A percentile compares a stretch with the other conserved stretches of the same genome.
Evolutionary conservation across 768 basidiomycete genomes (phyloP).

Genomic region (Flagelloscypha sp.): DNA sequence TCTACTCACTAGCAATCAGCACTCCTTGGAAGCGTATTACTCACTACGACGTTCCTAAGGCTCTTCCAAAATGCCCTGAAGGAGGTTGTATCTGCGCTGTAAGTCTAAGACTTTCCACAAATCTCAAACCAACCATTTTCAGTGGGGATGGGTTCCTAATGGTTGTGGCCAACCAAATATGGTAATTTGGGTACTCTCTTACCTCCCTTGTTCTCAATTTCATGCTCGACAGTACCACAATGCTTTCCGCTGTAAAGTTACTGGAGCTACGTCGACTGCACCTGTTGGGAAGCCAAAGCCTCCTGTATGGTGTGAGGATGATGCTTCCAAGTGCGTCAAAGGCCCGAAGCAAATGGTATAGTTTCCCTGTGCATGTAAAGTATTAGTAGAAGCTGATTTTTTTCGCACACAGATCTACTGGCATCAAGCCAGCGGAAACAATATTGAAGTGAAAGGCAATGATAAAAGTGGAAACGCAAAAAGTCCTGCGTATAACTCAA

Average conservation of each 20-base stretch:
- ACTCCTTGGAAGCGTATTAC: slow-evolving; percentile 46
- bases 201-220: too few species aligned
- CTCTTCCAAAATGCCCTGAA: slow-evolving; percentile 39
- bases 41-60: slow-evolving; percentile 38
- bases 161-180: slow-evolving; percentile 50
- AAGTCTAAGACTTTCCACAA: too few species aligned
- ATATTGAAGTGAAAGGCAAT: slow-evolving; percentile 33
- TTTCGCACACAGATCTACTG: too few species aligned
- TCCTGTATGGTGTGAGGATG: slow-evolving; percentile 45
- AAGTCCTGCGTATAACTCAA: slow-evolving; percentile 42
- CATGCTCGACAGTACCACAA: too few species aligned
- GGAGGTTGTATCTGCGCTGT: slow-evolving; percentile 48
- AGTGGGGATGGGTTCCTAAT: slow-evolving; percentile 45
- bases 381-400: too few species aligned
- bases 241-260: slow-evolving; percentile 42
- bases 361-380: too few species aligned
- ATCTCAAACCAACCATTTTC: too few species aligned
- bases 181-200: too few species aligned
- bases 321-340: slow-evolving; percentile 31
- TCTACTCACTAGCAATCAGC: slow-evolving; percentile 17
- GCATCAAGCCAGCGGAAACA: slow-evolving; percentile 42
- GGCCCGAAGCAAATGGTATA: slow-evolving; percentile 53
- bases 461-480: slow-evolving; percentile 31
- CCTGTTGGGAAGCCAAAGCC: slow-evolving; percentile 35
- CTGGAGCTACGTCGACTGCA: slow-evolving; percentile 29